Evolutionary conservation across 495 filamentous ascomycete genomes (phyloP).

Genomic region (Aspergillus baeticus): DNA sequence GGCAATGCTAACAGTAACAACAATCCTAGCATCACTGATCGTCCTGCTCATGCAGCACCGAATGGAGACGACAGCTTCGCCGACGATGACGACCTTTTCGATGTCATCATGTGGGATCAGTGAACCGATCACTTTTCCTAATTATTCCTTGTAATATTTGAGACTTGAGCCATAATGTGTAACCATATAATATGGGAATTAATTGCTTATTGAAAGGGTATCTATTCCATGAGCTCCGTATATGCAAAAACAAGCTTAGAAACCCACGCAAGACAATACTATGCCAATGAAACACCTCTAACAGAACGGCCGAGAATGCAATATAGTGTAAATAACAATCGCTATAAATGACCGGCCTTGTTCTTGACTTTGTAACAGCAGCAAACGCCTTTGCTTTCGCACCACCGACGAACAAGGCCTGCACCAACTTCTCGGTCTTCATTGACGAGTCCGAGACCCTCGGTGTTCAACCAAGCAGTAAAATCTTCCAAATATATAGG

Average conservation of each 20-base stretch:
- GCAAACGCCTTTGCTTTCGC: constrained; percentile 76
- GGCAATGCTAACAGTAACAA: too few relatives aligned
- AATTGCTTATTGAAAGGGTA: too few relatives aligned
- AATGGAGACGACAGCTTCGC: neutral
- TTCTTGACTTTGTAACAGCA: constrained; percentile 42
- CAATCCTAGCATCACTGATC: too few relatives aligned
- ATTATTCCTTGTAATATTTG: too few relatives aligned
- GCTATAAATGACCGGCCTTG: constrained; percentile 11
- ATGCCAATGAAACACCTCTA: too few relatives aligned
- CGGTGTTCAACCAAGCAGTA: constrained; percentile 75
- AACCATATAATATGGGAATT: too few relatives aligned
- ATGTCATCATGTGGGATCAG: neutral
- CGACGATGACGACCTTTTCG: neutral
- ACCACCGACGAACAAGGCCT: constrained; percentile 75
- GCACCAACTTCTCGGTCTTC: constrained; percentile 64
- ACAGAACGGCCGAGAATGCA: neutral
- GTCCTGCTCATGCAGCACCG: neutral
- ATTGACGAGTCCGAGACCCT: constrained; percentile 58
- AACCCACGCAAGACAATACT: neutral
- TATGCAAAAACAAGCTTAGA: neutral
- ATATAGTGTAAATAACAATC: neutral
- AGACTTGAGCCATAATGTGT: too few relatives aligned
- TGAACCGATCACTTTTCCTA: neutral
- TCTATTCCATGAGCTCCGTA: neutral
- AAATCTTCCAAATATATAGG: constrained; percentile 89